Percentiles rank a stretch among this genome's conserved stretches.
These are phyloP conservation scores for Pseudopyrenochaeta lycopersici DNA, from an alignment of 2,329 filamentous ascomycete species.

Conservation along the genomic window DNA sequence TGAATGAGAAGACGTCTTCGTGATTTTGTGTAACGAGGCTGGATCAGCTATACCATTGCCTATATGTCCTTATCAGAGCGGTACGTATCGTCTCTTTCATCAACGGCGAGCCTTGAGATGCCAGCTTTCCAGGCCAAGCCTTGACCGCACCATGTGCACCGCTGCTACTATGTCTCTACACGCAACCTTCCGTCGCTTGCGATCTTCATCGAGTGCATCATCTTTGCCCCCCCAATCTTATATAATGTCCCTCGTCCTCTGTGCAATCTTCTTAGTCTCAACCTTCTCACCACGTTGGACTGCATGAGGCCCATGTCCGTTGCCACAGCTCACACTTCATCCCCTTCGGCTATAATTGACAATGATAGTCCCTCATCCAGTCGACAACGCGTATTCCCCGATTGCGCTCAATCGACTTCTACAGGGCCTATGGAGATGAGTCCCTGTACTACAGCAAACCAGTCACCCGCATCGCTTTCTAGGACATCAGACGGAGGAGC, in stretches of 20 bases:
- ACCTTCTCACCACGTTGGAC: background rate
- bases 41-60: background rate
- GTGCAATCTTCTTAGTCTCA: background rate
- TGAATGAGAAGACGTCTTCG: too few species aligned
- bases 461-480: background rate
- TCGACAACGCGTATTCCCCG: background rate
- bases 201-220: background rate
- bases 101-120: background rate
- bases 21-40: background rate
- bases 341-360: constrained; percentile 1
- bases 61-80: constrained; percentile 40
- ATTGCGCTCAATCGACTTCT: background rate
- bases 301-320: background rate
- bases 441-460: background rate
- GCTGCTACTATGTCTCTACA: constrained; percentile 3
- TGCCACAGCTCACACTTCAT: background rate
- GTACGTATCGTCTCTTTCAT: constrained; percentile 25
- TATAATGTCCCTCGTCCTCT: background rate
- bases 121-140: background rate
- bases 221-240: background rate
- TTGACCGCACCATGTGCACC: background rate
- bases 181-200: background rate
- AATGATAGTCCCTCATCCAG: constrained; percentile 9
- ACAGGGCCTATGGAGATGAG: background rate
- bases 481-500: constrained; percentile 8